Evolutionary conservation across 768 basidiomycete genomes (phyloP), one percentile per base, ranked within the genome.

Genomic region (Mycena haematopus): DNA sequence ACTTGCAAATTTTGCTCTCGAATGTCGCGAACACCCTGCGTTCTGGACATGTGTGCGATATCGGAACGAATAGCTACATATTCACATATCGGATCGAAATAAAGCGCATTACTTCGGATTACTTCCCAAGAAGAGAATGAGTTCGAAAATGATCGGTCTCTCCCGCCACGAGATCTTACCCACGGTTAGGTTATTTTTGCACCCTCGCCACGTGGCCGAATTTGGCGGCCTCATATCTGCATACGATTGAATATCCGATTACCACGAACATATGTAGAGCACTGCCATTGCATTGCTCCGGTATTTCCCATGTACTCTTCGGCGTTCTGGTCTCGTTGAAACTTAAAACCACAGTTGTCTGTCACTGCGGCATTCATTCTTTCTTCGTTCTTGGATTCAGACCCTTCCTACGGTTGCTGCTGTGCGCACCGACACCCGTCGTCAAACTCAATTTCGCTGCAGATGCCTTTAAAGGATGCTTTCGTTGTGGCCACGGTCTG

Each of bases 401-500:
- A 45, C 44, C 44, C 44, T 45, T 1, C 44, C 21, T n/a, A 10
- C 44, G 44, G 44, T 45, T 24, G 44, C 44, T 45, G 44, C 44
- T 42, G 40, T 19, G 44, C 44, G 21, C 44, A 14, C 22, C 22
- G 44, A 2, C 15, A 31, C 36, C 36, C 17, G 6, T 17, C 8
- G 19, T 42, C 17, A 42, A n/a, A 7, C 19, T 5, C 44, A 3
- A 2, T 45, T 22, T 24, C 17, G 9, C 22, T n/a, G 8, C 44
- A 42, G 3, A 45, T 45, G 44, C 44, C 44, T 45, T n/a, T 73
- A 40, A 77, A 69, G 42, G 35, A 50, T 14, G 35, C 25, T 29
- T 29, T 50, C 21, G 13, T 57, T 14, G 45, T 57, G 19, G 31
- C 45, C 2, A 33, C 56, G 19, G 45, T 47, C 19, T 46, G 29